phyloP scores from a whole-genome alignment of 345 rosid species.

The Eucalyptus microcorys region DNA sequence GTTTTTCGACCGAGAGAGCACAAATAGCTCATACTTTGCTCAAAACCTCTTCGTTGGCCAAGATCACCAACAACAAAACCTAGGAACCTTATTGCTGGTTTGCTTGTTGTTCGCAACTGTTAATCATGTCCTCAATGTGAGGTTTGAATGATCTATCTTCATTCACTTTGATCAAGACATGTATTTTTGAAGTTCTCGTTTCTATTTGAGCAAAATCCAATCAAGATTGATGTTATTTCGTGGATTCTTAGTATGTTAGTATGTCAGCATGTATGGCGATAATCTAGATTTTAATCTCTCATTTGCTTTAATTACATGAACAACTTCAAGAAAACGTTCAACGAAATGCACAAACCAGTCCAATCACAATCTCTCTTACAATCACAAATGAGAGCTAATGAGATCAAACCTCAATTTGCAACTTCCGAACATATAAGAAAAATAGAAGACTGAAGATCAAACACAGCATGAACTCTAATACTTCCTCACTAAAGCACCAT shows the following conservation, averaged over 20 bases:
- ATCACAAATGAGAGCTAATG: not conserved
- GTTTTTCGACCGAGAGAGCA: accelerated
- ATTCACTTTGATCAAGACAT: not conserved
- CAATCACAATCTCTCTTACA: not conserved
- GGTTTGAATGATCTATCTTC: not conserved
- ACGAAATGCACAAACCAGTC: accelerated
- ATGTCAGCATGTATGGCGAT: accelerated
- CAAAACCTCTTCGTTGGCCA: not conserved
- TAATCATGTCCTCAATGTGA: not conserved
- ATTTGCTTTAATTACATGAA: not conserved
- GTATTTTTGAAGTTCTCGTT: not conserved
- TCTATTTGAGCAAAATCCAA: not conserved
- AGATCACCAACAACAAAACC: not conserved
- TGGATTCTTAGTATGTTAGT: accelerated
- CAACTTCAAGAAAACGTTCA: not conserved
- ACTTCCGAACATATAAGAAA: not conserved
- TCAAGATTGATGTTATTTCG: too few species aligned
- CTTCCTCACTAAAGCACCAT: not conserved
- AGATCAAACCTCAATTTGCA: not conserved
- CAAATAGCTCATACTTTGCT: not conserved
- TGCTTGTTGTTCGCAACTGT: not conserved
- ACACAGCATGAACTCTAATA: not conserved
- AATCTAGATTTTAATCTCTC: not conserved
- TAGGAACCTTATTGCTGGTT: not conserved
- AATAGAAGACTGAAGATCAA: too few species aligned